Percentiles rank a stretch among this genome's conserved stretches.
These are phyloP conservation scores for Panicum virgatum DNA, from an alignment of 202 grass and related monocot genomes.

Conservation along the genomic window DNA sequence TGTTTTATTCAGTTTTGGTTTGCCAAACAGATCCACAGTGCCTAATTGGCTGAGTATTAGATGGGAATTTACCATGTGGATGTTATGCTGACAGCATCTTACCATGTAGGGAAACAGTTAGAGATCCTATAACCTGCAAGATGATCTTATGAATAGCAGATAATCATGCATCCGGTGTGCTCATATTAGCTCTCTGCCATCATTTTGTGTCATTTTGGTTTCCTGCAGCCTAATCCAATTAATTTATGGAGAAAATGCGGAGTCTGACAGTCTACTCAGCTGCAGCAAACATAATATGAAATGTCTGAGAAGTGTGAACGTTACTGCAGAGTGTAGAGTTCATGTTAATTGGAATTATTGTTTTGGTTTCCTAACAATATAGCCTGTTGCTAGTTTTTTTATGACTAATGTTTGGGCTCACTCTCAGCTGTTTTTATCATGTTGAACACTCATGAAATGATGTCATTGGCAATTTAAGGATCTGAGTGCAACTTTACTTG, in stretches of 20 bases:
- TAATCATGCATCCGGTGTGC: neutral
- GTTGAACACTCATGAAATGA: neutral
- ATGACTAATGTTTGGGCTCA: neutral
- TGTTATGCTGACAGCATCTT: neutral
- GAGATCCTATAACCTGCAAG: neutral
- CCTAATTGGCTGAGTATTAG: neutral
- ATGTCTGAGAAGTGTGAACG: neutral
- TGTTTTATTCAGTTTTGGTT: neutral
- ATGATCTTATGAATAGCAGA: neutral
- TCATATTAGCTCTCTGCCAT: neutral
- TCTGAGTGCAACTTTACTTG: neutral
- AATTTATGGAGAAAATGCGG: neutral
- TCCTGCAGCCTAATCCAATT: neutral
- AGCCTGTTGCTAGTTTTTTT: neutral
- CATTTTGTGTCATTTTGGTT: constrained; percentile 9
- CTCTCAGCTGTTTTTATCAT: neutral
- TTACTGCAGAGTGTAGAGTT: neutral
- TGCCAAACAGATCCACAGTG: neutral
- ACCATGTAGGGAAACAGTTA: neutral
- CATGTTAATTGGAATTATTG: neutral
- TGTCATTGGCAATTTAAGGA: neutral
- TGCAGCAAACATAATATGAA: neutral
- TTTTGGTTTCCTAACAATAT: neutral
- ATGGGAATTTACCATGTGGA: neutral
- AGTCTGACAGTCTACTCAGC: neutral